Conservation (phyloP, 139 green algal species). For the Yamagishiella unicocca region DNA sequence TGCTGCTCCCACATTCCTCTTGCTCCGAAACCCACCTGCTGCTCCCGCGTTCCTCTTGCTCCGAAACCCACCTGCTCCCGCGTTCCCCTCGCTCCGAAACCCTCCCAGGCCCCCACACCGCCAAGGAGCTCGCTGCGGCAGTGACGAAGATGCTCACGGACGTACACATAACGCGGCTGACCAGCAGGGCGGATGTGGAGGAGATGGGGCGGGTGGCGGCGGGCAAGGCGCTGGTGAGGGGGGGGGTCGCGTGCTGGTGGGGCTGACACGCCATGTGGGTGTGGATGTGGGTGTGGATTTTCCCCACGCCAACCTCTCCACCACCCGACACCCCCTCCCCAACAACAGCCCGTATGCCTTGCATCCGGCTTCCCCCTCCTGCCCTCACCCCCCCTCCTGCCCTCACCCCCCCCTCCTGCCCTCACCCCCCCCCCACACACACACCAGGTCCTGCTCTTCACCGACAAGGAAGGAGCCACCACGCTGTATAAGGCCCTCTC, state of each 20-base stretch:
- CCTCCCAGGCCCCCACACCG: conserved; percentile 22
- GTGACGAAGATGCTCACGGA: conserved; percentile 11
- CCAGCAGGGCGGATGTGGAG: not conserved
- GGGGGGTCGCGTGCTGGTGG: not conserved
- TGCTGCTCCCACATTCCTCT: no score
- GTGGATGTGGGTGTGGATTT: no score
- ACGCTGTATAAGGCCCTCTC: conserved; percentile 56
- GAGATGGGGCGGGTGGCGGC: not conserved
- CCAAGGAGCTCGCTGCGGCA: conserved; percentile 15
- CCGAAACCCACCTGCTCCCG: no score
- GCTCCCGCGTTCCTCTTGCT: no score
- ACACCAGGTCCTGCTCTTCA: conserved; percentile 57
- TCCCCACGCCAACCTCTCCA: no score
- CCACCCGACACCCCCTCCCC: no score
- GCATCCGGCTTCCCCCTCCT: no score
- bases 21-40: no score
- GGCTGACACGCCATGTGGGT: no score
- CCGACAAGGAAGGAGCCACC: conserved; percentile 43
- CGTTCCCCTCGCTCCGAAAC: no score
- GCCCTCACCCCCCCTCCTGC: no score
- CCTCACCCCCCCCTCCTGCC: not conserved
- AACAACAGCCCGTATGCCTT: no score
- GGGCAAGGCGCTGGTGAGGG: not conserved
- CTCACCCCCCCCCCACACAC: not conserved
- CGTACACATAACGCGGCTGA: conserved; percentile 12